phyloP scores from a whole-genome alignment of 1,284 basidiomycete genomes.

The Singerocomus rubriflavus region DNA sequence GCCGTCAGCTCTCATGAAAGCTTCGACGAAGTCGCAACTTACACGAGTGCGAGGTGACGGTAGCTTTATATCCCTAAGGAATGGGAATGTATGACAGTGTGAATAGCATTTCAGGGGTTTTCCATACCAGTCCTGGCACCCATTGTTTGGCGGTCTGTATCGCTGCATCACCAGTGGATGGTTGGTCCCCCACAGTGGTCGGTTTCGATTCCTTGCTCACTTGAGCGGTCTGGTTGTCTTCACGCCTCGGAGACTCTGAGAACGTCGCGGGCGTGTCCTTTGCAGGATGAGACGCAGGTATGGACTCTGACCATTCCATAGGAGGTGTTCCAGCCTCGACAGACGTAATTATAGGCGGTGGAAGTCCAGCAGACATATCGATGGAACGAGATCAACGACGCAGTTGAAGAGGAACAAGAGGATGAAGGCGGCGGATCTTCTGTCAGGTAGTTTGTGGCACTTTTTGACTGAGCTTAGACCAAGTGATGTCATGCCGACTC shows the following conservation, averaged over 20 bases:
- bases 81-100: slow-evolving; percentile 14
- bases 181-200: background rate
- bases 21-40: background rate
- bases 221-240: background rate
- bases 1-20: slow-evolving; percentile 1
- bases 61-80: slow-evolving; percentile 7
- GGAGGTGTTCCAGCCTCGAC: slow-evolving; percentile 21
- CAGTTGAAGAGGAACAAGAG: background rate
- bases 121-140: slow-evolving; percentile 13
- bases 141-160: slow-evolving; percentile 14
- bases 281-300: slow-evolving; percentile 13
- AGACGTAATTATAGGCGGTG: slow-evolving; percentile 17
- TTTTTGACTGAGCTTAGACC: slow-evolving; percentile 11
- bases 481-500: slow-evolving; percentile 31
- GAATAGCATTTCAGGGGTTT: background rate
- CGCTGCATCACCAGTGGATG: background rate
- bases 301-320: slow-evolving; percentile 20
- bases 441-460: background rate
- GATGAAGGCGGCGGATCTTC: background rate
- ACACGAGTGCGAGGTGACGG: slow-evolving; percentile 11
- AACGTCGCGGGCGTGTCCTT: slow-evolving; percentile 9
- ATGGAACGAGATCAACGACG: background rate
- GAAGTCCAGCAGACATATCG: slow-evolving; percentile 12
- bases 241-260: background rate
- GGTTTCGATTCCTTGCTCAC: background rate